Conservation (phyloP, 2,329 filamentous ascomycete species). For the Fusarium metavorans region DNA sequence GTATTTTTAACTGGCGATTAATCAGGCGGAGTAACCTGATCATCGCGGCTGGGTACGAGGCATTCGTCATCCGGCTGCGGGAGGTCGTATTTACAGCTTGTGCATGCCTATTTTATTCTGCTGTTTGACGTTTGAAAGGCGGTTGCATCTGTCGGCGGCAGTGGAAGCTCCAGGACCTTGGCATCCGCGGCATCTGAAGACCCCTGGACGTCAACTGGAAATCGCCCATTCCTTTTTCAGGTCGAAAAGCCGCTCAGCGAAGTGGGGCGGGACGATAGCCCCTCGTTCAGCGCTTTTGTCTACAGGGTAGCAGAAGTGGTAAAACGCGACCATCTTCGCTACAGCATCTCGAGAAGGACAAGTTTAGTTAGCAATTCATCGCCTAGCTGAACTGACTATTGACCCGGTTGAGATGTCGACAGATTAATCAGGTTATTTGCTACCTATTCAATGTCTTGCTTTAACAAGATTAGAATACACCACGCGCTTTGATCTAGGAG, state of each 20-base stretch:
- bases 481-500: not conserved
- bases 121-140: not conserved
- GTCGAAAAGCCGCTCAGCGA: not conserved
- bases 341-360: not conserved
- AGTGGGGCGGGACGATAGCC: not conserved
- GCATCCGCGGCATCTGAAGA: not conserved
- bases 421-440: not conserved
- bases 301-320: not conserved
- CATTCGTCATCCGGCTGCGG: not conserved
- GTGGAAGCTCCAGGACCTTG: not conserved
- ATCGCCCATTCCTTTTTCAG: not conserved
- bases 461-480: not conserved
- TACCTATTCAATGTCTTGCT: not conserved
- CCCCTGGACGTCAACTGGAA: not conserved
- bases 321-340: not conserved
- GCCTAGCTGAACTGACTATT: not conserved
- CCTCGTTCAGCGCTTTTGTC: not conserved
- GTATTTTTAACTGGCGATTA: not conserved
- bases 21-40: not conserved
- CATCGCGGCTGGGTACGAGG: not conserved
- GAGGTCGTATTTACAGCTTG: not conserved
- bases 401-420: not conserved
- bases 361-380: not conserved
- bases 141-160: not conserved
- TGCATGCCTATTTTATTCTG: not conserved